Evolutionary conservation across 352 stramenopile species (phyloP).

Genomic region (Blastocystis sp.): DNA sequence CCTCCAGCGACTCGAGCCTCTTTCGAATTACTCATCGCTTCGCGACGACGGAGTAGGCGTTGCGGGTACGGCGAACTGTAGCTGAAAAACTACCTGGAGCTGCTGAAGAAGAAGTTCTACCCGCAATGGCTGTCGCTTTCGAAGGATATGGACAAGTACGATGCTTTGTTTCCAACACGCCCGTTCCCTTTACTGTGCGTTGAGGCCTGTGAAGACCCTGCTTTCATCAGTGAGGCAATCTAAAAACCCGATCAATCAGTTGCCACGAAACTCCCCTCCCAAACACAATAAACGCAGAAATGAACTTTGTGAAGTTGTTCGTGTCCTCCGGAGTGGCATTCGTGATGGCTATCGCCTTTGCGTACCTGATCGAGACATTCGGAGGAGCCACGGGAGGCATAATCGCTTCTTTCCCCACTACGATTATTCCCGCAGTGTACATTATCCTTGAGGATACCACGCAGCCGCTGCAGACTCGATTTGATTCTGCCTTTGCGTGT

Average conservation of each 20-base stretch:
- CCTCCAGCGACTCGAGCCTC: slow-evolving; percentile 4
- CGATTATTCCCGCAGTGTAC: slow-evolving; percentile 51
- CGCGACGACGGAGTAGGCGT: slow-evolving; percentile 16
- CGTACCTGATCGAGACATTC: slow-evolving; percentile 40
- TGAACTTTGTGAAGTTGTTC: slow-evolving; percentile 25
- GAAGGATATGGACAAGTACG: too few species aligned
- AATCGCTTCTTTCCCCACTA: slow-evolving; percentile 25
- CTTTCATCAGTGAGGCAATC: too few species aligned
- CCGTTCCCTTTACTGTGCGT: too few species aligned
- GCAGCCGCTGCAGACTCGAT: background rate
- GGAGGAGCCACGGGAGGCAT: slow-evolving; percentile 48
- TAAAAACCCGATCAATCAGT: too few species aligned
- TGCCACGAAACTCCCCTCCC: too few species aligned
- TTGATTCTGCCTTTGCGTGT: slow-evolving; percentile 2
- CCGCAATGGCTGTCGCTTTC: background rate
- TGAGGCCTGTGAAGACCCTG: too few species aligned
- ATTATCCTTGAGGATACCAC: slow-evolving; percentile 13
- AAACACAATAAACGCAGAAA: background rate
- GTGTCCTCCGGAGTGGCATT: slow-evolving; percentile 39
- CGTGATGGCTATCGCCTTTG: slow-evolving; percentile 53
- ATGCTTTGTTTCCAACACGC: too few species aligned
- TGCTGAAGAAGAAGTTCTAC: slow-evolving; percentile 20
- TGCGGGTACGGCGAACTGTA: background rate
- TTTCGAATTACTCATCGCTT: slow-evolving; percentile 7
- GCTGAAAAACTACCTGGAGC: slow-evolving; percentile 46